phyloP scores from a whole-genome alignment of 164 flowering plant genomes.

The Vitis amurensis region DNA sequence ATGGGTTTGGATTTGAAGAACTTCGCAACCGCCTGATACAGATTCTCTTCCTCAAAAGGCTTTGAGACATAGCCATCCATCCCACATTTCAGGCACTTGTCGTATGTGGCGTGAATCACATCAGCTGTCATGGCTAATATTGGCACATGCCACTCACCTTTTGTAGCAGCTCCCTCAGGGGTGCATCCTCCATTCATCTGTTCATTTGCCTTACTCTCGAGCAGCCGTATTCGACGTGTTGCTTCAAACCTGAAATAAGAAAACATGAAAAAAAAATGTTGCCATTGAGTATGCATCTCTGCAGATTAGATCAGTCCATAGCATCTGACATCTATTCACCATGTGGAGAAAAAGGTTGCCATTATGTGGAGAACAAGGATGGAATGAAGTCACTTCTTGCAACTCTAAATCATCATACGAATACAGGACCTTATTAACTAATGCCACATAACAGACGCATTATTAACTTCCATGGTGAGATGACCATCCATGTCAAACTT shows the following conservation, averaged over 20 bases:
- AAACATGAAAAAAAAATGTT: not conserved
- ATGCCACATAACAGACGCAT: too few species aligned
- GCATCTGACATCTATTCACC: too few species aligned
- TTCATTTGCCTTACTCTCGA: conserved; percentile 70
- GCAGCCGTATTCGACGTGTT: conserved; percentile 59
- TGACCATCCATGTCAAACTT: too few species aligned
- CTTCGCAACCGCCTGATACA: conserved; percentile 75
- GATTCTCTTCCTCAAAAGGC: conserved; percentile 87
- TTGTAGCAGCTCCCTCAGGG: conserved; percentile 13
- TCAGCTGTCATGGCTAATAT: conserved; percentile 97
- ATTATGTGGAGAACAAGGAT: too few species aligned
- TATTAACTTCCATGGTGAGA: too few species aligned
- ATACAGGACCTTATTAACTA: too few species aligned
- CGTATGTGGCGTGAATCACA: conserved; percentile 86
- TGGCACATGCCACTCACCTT: conserved; percentile 61
- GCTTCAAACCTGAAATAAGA: conserved; percentile 74
- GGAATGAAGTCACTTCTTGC: too few species aligned
- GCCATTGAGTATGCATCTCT: not conserved
- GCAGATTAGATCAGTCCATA: too few species aligned
- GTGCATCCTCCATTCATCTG: conserved; percentile 27
- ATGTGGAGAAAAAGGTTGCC: too few species aligned
- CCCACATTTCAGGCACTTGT: conserved; percentile 75
- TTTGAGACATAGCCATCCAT: conserved; percentile 97
- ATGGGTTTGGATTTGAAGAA: conserved; percentile 59
- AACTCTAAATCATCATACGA: too few species aligned